Evolutionary conservation across 768 basidiomycete genomes (phyloP), one percentile per base, ranked within the genome.

Genomic region (Serendipita vermifera): DNA sequence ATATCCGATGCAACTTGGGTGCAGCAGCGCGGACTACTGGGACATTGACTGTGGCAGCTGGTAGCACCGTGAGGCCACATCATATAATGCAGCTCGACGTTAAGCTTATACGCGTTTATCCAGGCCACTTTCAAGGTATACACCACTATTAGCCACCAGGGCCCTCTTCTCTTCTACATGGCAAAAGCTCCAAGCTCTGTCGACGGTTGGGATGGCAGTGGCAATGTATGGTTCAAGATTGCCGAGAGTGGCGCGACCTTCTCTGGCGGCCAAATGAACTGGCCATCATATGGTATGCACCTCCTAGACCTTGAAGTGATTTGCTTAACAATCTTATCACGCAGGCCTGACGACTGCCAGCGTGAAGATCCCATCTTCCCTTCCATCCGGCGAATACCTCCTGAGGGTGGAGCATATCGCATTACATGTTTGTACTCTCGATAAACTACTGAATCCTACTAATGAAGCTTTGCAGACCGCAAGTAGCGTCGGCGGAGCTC

Each of bases 381-480:
- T 59, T 14, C 58, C 58, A 11, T 41, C 27, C 33, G 58, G 55
- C 9, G 38, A 59, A 38, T 59, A 59, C 55, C 55, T 59, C 14
- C 17, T 59, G 20, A 33, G 58, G 26, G 48, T 59, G 11, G 55
- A 56, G 40, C 58, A 59, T 43, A n/a, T n/a, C n/a, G n/a, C n/a
- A n/a, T n/a, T n/a, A n/a, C n/a, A n/a, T n/a, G n/a, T n/a, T n/a
- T n/a, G n/a, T n/a, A n/a, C n/a, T n/a, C n/a, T n/a, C n/a, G n/a
- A n/a, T n/a, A n/a, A n/a, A n/a, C n/a, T n/a, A n/a, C n/a, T n/a
- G n/a, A n/a, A n/a, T n/a, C n/a, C n/a, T n/a, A n/a, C n/a, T n/a
- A n/a, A n/a, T n/a, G n/a, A n/a, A n/a, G n/a, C n/a, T n/a, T n/a
- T n/a, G n/a, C n/a, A n/a, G n/a, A n/a, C n/a, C n/a, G n/a, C n/a